Evolutionary conservation across 2,329 filamentous ascomycete genomes (phyloP).

Genomic region (Cylindrodendrum hubeiense): DNA sequence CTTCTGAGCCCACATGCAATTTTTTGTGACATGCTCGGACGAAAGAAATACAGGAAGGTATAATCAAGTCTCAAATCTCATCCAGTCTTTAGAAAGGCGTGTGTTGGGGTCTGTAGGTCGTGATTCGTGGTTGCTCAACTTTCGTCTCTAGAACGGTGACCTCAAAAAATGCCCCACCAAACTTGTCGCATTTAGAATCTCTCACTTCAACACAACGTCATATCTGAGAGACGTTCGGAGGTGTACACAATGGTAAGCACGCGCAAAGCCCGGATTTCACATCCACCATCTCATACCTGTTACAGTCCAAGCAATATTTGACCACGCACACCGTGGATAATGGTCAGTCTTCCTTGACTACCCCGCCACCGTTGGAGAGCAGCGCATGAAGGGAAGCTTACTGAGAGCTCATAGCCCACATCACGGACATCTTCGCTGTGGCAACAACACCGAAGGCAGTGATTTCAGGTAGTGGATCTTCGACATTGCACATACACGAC

Average conservation of each 20-base stretch:
- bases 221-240: conserved; percentile 22
- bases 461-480: conserved; percentile 87
- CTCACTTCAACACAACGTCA: conserved; percentile 43
- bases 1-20: neutral
- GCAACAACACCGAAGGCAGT: conserved; percentile 80
- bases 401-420: conserved; percentile 71
- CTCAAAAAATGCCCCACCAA: conserved; percentile 26
- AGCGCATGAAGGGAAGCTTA: conserved; percentile 28
- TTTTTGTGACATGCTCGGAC: neutral
- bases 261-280: neutral
- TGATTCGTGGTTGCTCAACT: conserved; percentile 1
- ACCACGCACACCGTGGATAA: conserved; percentile 91
- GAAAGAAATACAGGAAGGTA: neutral
- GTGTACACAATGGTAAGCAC: conserved; percentile 44
- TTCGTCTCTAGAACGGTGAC: conserved; percentile 4
- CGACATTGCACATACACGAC: conserved; percentile 83
- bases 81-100: neutral
- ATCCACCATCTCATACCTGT: conserved; percentile 15
- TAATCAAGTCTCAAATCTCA: neutral
- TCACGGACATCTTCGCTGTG: conserved; percentile 86
- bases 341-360: conserved; percentile 64
- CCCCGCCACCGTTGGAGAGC: conserved; percentile 46
- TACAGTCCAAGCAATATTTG: conserved; percentile 96
- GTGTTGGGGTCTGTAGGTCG: neutral
- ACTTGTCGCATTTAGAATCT: conserved; percentile 27